Base-by-base conservation (phyloP, 2,329 filamentous ascomycete species). In the Ophiocordyceps camponoti-rufipedis region DNA sequence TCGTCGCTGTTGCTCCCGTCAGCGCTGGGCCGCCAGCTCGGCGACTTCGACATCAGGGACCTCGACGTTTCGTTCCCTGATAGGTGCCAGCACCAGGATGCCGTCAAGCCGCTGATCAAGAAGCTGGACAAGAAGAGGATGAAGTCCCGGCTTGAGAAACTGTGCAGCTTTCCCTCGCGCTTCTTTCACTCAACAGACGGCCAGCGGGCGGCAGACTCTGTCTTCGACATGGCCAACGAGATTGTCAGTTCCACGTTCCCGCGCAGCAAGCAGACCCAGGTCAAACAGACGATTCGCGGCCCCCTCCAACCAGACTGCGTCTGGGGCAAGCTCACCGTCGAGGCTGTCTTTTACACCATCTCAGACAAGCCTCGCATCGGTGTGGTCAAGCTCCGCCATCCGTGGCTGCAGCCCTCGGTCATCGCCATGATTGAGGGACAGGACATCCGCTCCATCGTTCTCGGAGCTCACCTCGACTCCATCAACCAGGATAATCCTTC, bases 391-490 rank as follows among this genome's bases (percentile, higher is more conserved):
- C 61, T 62, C 71, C 23, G 23, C 40, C 89, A 96, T 60, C 64
- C 78, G 1, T 98, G 88, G 88, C 81, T 82, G 49, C 89, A 98
- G 59, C 82, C 82, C 63, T 89, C 82, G 50, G 81, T 96, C 57
- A 93, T 96, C 57, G 88, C 86, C 23, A 88, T 82, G 7, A 86
- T 98, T 43, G 89, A 89, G 0, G 89, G 89, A 46, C 74, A 23
- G 83, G 66, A 82, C 75, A 48, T 80, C 91, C 56, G 82, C 81
- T 61, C 88, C 1, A 73, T 95, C 19, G 80, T 95, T 16, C 81
- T 95, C 52, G 88, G 89, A 45, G 87, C 88, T 1, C 88, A 95
- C 62, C 88, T 94, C 61, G 89, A 96, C 62, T 93, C 85, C 55
- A 93, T 94, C 65, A 96, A 96, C 64, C 71, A 94, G 42, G 94